Evolutionary conservation across 371 early-diverging fungal genomes (phyloP).

Genomic region (Rhizopus sp.): DNA sequence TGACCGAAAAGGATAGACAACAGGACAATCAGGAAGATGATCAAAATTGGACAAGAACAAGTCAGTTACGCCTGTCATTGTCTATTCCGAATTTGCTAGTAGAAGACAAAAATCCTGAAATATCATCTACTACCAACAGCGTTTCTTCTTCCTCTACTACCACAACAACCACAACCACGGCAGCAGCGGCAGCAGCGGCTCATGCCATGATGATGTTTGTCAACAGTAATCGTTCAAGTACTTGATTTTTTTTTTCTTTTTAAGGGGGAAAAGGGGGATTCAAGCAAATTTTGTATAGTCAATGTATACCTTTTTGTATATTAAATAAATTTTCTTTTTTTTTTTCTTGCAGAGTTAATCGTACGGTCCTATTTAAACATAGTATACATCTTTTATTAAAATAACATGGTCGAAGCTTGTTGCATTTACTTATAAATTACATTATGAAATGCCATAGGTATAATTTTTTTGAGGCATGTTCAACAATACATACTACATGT

Average conservation of each 20-base stretch:
- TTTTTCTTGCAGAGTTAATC: too few species aligned
- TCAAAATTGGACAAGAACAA: constrained; percentile 30
- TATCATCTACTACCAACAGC: background rate
- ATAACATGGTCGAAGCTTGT: too few species aligned
- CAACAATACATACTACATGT: too few species aligned
- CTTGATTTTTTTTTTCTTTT: too few species aligned
- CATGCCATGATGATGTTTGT: background rate
- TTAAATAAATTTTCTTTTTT: constrained; percentile 3
- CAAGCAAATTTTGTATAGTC: background rate
- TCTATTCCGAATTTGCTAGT: constrained; percentile 20
- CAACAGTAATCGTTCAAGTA: background rate
- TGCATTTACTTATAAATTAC: too few species aligned
- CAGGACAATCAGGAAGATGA: constrained; percentile 7
- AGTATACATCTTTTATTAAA: too few species aligned
- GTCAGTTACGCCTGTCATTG: constrained; percentile 6
- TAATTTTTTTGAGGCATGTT: too few species aligned
- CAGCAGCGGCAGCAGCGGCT: background rate
- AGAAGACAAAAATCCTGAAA: constrained; percentile 6
- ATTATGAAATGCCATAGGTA: too few species aligned
- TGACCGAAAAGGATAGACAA: constrained; percentile 26
- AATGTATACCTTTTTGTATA: background rate
- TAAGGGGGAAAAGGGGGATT: too few species aligned
- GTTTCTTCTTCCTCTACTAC: too few species aligned
- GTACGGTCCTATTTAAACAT: too few species aligned
- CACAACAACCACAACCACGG: too few species aligned